Conservation (phyloP, 495 filamentous ascomycete genomes). For the Evansstolkia leycettana region DNA sequence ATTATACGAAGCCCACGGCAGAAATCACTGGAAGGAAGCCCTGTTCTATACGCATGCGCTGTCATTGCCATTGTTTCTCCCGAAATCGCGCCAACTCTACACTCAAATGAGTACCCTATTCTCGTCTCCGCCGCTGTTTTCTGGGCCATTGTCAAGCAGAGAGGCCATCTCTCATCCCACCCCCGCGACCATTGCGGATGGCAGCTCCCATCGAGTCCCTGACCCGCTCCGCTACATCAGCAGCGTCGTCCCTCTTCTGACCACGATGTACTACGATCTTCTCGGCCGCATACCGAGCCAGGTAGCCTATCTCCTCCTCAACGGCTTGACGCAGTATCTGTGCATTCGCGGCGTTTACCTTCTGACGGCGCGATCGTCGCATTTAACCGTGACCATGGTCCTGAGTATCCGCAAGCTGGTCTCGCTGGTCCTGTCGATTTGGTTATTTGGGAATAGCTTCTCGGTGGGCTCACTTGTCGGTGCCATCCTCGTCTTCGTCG, state of each 20-base stretch:
- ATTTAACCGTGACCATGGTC: conserved; percentile 89
- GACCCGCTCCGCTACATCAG: too few relatives aligned
- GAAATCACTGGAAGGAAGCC: conserved; percentile 86
- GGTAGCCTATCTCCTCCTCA: conserved; percentile 58
- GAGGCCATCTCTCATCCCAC: background rate
- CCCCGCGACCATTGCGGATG: background rate
- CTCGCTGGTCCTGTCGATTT: conserved; percentile 79
- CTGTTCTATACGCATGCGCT: conserved; percentile 85
- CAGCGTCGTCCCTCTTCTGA: too few relatives aligned
- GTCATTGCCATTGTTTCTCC: conserved; percentile 55
- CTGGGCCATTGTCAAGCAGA: conserved; percentile 9
- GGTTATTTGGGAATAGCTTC: conserved; percentile 79
- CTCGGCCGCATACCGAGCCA: conserved; percentile 50
- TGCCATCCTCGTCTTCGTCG: conserved; percentile 73
- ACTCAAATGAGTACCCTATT: conserved; percentile 37
- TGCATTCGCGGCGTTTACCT: conserved; percentile 94
- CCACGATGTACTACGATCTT: conserved; percentile 5
- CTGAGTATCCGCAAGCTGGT: conserved; percentile 90
- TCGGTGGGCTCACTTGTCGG: conserved; percentile 63
- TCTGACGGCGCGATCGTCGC: conserved; percentile 71
- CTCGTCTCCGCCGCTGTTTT: conserved; percentile 29
- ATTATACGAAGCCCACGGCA: conserved; percentile 72
- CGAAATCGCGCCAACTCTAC: conserved; percentile 28
- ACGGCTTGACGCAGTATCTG: conserved; percentile 83
- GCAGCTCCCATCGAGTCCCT: too few relatives aligned